Evolutionary conservation across 2,329 filamentous ascomycete genomes (phyloP).

Genomic region (Calonectria ilicicola): DNA sequence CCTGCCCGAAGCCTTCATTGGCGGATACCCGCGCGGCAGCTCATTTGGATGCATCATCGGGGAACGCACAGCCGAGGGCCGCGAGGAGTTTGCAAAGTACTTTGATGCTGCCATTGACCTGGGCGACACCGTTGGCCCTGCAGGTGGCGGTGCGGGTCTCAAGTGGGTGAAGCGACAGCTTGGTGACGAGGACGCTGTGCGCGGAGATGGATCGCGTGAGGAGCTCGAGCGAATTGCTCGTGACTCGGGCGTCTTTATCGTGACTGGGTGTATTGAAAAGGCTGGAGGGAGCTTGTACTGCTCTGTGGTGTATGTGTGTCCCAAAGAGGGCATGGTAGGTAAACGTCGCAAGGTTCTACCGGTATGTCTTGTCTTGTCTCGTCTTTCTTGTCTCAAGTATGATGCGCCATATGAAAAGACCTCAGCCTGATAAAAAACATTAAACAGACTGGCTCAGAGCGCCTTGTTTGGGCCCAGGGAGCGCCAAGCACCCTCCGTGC

Average conservation of each 20-base stretch:
- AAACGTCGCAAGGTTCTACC: slow-evolving; percentile 96
- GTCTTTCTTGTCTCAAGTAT: not conserved
- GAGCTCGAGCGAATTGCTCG: slow-evolving; percentile 80
- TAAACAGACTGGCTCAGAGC: slow-evolving; percentile 77
- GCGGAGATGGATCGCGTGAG: slow-evolving; percentile 77
- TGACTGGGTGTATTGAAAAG: slow-evolving; percentile 83
- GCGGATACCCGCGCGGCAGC: slow-evolving; percentile 88
- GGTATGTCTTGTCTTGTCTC: slow-evolving; percentile 60
- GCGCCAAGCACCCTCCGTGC: slow-evolving; percentile 82
- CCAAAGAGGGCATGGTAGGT: slow-evolving; percentile 77
- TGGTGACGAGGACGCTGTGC: slow-evolving; percentile 44
- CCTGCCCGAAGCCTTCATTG: slow-evolving; percentile 92
- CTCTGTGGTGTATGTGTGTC: slow-evolving; percentile 84
- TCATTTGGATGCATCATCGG: slow-evolving; percentile 83
- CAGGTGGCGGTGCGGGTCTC: slow-evolving; percentile 74
- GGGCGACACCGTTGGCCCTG: slow-evolving; percentile 76
- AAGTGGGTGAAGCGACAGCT: slow-evolving; percentile 77
- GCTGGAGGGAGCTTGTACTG: slow-evolving; percentile 89
- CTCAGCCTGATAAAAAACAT: not conserved
- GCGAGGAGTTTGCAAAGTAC: slow-evolving; percentile 86
- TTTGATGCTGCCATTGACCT: slow-evolving; percentile 85
- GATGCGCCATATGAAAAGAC: not conserved
- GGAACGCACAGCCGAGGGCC: slow-evolving; percentile 73
- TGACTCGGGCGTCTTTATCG: slow-evolving; percentile 84
- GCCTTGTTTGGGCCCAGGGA: slow-evolving; percentile 90